Percentiles rank a stretch among this genome's conserved stretches.
These are phyloP conservation scores for Talaromyces sp. DNA, from an alignment of 2,329 filamentous ascomycete genomes.

Conservation along the genomic window DNA sequence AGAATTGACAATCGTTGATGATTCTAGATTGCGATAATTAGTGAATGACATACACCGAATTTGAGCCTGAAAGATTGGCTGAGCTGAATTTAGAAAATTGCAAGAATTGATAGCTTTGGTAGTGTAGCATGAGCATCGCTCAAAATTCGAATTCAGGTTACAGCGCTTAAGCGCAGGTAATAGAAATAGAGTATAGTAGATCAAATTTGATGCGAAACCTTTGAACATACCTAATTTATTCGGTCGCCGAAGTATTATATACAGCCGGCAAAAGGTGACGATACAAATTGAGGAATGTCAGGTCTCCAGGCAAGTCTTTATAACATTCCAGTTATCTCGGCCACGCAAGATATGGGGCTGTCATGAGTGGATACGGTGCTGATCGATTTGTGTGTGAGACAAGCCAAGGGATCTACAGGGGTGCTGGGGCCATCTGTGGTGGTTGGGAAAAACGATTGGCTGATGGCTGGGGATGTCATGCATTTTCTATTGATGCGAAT, in stretches of 20 bases:
- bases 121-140: no score
- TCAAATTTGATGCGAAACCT: no score
- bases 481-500: no score
- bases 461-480: neutral
- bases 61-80: no score
- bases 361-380: neutral
- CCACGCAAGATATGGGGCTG: constrained; percentile 1
- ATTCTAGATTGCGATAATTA: neutral
- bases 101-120: no score
- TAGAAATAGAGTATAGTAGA: no score
- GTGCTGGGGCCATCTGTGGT: neutral
- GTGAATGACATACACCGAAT: no score
- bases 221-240: no score
- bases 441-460: neutral
- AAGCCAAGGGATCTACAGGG: constrained; percentile 6
- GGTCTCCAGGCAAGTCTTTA: constrained; percentile 15
- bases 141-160: no score
- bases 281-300: constrained; percentile 5
- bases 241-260: no score
- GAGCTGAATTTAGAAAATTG: neutral
- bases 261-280: no score
- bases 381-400: neutral
- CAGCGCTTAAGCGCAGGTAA: no score
- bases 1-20: neutral
- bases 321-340: constrained; percentile 11